Evolutionary conservation across 768 basidiomycete genomes (phyloP).

Genomic region (Nevesoporus exiguus): DNA sequence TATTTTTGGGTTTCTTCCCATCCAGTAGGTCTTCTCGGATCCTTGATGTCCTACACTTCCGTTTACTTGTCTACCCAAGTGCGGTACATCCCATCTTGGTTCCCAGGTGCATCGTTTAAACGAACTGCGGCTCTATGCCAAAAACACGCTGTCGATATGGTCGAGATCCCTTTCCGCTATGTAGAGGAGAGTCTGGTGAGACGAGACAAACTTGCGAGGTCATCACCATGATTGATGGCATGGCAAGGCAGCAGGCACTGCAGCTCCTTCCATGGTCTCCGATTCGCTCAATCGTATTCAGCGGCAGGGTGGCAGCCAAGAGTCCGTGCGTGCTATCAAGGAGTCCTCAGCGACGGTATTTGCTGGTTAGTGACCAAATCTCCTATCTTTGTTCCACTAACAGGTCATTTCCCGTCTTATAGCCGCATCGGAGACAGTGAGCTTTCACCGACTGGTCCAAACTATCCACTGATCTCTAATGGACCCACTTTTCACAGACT

Average conservation of each 20-base stretch:
- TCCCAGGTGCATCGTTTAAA: conserved; percentile 39
- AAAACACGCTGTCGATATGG: conserved; percentile 20
- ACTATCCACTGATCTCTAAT: not conserved
- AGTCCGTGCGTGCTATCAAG: conserved; percentile 22
- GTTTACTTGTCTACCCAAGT: conserved; percentile 20
- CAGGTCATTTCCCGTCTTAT: not conserved
- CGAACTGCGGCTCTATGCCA: conserved; percentile 23
- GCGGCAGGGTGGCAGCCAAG: not conserved
- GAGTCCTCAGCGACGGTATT: conserved; percentile 31
- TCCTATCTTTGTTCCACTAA: not conserved
- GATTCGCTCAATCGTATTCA: conserved; percentile 17
- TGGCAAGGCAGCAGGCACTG: conserved; percentile 21
- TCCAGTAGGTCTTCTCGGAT: conserved; percentile 30
- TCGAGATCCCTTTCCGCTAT: conserved; percentile 31
- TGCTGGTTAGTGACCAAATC: conserved; percentile 18
- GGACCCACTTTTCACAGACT: conserved; percentile 24
- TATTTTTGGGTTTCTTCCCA: conserved; percentile 36
- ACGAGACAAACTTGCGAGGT: not conserved
- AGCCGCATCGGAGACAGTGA: conserved; percentile 32
- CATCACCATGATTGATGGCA: not conserved
- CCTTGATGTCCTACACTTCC: not conserved
- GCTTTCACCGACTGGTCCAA: not conserved
- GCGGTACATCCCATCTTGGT: conserved; percentile 37
- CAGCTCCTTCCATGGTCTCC: conserved; percentile 27
- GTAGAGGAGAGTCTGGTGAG: conserved; percentile 33